Conservation (phyloP, 495 filamentous ascomycete genomes). For the Penicillium steckii region DNA sequence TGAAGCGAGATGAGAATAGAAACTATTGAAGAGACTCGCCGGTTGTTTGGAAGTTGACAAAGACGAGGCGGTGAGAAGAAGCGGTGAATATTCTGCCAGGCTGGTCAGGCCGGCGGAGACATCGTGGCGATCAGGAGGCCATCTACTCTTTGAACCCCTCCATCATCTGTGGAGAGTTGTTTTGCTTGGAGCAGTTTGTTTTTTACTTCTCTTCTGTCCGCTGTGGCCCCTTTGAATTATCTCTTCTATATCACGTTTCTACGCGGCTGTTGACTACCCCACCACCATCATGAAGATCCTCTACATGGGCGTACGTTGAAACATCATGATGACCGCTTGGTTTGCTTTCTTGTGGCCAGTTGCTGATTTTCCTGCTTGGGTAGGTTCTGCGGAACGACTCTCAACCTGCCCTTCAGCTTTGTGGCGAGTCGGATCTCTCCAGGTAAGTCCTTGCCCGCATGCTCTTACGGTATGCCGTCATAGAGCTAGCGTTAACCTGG, state of each 20-base stretch:
- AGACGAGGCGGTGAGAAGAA: neutral
- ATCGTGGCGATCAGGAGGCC: conserved; percentile 20
- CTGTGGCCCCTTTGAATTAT: too few species aligned
- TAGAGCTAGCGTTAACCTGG: conserved; percentile 3
- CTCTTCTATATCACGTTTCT: neutral
- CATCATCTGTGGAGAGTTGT: too few species aligned
- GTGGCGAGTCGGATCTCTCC: conserved; percentile 74
- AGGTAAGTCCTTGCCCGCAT: conserved; percentile 23
- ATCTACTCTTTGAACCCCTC: too few species aligned
- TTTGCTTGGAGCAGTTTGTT: too few species aligned
- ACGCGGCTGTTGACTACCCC: neutral
- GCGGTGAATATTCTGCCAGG: conserved; percentile 12
- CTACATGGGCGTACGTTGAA: conserved; percentile 78
- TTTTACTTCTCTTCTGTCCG: neutral
- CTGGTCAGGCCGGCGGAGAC: conserved; percentile 18
- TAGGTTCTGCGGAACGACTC: conserved; percentile 80
- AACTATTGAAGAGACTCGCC: neutral
- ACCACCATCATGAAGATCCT: conserved; percentile 79
- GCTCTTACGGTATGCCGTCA: neutral
- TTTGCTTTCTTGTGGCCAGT: neutral
- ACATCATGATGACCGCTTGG: neutral
- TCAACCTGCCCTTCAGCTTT: conserved; percentile 78
- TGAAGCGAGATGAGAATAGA: neutral
- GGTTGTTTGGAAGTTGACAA: neutral
- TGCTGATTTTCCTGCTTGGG: neutral